Conservation (phyloP, 2,329 filamentous ascomycete genomes). For the Pseudocercospora crystallina region DNA sequence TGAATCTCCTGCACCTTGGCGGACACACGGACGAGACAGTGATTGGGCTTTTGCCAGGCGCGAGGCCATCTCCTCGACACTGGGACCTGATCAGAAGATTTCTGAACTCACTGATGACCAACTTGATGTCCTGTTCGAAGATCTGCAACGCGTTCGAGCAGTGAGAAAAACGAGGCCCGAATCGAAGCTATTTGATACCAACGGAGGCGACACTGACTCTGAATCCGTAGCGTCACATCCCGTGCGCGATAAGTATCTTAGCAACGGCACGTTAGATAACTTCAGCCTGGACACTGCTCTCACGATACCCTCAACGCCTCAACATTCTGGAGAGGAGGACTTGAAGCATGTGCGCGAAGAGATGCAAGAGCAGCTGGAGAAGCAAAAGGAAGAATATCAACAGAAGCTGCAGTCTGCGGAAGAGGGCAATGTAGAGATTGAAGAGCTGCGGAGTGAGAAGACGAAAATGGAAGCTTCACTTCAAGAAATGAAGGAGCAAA, state of each 20-base stretch:
- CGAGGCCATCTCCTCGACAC: conserved; percentile 87
- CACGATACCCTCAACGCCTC: conserved; percentile 91
- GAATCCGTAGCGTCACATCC: conserved; percentile 83
- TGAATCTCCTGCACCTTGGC: conserved; percentile 69
- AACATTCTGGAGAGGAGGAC: conserved; percentile 75
- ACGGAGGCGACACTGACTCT: conserved; percentile 65
- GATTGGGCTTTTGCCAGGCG: conserved; percentile 93
- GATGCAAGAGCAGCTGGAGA: conserved; percentile 79
- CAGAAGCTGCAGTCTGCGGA: conserved; percentile 74
- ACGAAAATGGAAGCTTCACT: conserved; percentile 80
- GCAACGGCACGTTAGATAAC: conserved; percentile 85
- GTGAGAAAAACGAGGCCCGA: conserved; percentile 70
- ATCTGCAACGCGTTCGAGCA: conserved; percentile 84
- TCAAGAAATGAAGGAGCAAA: conserved; percentile 76
- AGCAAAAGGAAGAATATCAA: conserved; percentile 79
- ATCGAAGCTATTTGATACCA: conserved; percentile 53
- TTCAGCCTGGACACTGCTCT: conserved; percentile 92
- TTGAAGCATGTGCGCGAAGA: conserved; percentile 75
- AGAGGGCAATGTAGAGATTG: conserved; percentile 72
- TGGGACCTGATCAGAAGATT: conserved; percentile 90
- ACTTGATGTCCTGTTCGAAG: conserved; percentile 87
- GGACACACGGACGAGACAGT: conserved; percentile 67
- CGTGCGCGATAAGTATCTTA: conserved; percentile 85
- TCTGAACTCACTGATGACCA: conserved; percentile 89
- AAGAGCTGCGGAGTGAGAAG: conserved; percentile 82